A percentile compares a stretch with the other conserved stretches of the same genome.
Conservation (phyloP, 2,329 filamentous ascomycete species). For the Xylariomycetidae sp. region DNA sequence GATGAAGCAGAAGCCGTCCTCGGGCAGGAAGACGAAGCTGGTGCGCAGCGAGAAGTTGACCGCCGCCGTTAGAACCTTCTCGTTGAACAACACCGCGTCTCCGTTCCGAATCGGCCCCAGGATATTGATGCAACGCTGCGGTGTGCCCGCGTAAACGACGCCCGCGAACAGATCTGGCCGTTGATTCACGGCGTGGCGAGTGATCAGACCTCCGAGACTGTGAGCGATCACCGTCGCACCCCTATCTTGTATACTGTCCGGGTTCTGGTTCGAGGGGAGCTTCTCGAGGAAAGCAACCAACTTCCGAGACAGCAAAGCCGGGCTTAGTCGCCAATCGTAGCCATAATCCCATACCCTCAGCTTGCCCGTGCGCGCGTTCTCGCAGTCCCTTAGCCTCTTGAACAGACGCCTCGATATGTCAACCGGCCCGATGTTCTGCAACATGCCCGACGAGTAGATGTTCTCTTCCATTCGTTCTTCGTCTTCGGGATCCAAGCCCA, state of each 20-base stretch:
- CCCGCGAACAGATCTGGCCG: slow-evolving; percentile 80
- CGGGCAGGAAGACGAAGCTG: slow-evolving; percentile 76
- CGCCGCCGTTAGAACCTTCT: slow-evolving; percentile 82
- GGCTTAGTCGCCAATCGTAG: slow-evolving; percentile 90
- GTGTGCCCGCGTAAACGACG: slow-evolving; percentile 78
- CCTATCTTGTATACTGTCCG: slow-evolving; percentile 42
- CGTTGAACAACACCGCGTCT: slow-evolving; percentile 86
- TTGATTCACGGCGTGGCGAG: slow-evolving; percentile 79
- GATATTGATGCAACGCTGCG: slow-evolving; percentile 80
- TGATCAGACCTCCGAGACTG: slow-evolving; percentile 81
- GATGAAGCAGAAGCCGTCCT: slow-evolving; percentile 82
- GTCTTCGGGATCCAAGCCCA: slow-evolving; percentile 74
- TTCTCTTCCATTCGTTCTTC: slow-evolving; percentile 76
- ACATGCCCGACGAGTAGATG: slow-evolving; percentile 82
- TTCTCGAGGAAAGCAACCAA: slow-evolving; percentile 68
- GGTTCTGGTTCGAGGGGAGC: slow-evolving; percentile 66
- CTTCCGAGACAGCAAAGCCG: slow-evolving; percentile 64
- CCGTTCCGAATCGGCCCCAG: slow-evolving; percentile 84
- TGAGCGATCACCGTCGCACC: slow-evolving; percentile 83
- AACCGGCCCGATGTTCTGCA: slow-evolving; percentile 86
- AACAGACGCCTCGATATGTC: slow-evolving; percentile 82
- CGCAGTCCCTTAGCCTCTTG: slow-evolving; percentile 66
- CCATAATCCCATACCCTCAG: slow-evolving; percentile 84
- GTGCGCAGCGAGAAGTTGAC: slow-evolving; percentile 91
- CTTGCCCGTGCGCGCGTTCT: slow-evolving; percentile 65